phyloP scores from a whole-genome alignment of 495 filamentous ascomycete species.

The Filosporella fistucella region DNA sequence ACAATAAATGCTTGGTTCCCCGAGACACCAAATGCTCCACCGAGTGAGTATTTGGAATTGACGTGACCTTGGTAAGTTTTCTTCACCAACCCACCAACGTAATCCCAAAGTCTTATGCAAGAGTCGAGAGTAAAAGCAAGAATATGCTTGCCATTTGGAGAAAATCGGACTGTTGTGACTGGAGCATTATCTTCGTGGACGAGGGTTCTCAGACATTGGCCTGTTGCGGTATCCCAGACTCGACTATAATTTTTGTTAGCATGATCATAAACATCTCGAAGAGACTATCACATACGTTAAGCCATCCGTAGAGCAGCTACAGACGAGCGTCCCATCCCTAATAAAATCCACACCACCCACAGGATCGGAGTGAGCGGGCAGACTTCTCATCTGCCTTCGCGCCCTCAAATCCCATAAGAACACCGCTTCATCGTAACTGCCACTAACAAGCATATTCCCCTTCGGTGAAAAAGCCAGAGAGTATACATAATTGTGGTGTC shows the following conservation, averaged over 20 bases:
- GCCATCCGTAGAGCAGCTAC: conserved; percentile 84
- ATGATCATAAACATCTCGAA: background rate
- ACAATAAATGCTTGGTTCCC: conserved; percentile 59
- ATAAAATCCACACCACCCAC: conserved; percentile 92
- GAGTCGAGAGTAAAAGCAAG: conserved; percentile 89
- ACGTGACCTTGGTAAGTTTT: conserved; percentile 96
- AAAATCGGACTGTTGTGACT: conserved; percentile 86
- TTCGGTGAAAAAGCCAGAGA: conserved; percentile 90
- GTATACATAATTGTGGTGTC: conserved; percentile 96
- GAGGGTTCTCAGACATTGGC: conserved; percentile 89
- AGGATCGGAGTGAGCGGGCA: conserved; percentile 93
- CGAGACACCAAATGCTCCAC: conserved; percentile 73
- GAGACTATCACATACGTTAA: conserved; percentile 55
- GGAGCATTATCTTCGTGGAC: conserved; percentile 95
- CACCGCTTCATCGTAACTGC: conserved; percentile 94
- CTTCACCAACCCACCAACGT: conserved; percentile 78
- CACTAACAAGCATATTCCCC: conserved; percentile 91
- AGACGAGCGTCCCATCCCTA: conserved; percentile 85
- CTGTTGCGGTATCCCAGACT: conserved; percentile 93
- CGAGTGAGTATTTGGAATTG: conserved; percentile 78
- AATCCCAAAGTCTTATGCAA: conserved; percentile 90
- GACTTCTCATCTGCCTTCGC: conserved; percentile 75
- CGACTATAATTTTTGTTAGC: conserved; percentile 38
- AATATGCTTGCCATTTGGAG: conserved; percentile 88
- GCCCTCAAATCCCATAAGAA: conserved; percentile 94